A percentile compares a stretch with the other conserved stretches of the same genome.
These are phyloP conservation scores for Penicillium sp. DNA, from an alignment of 2,329 filamentous ascomycete species.

Conservation along the genomic window DNA sequence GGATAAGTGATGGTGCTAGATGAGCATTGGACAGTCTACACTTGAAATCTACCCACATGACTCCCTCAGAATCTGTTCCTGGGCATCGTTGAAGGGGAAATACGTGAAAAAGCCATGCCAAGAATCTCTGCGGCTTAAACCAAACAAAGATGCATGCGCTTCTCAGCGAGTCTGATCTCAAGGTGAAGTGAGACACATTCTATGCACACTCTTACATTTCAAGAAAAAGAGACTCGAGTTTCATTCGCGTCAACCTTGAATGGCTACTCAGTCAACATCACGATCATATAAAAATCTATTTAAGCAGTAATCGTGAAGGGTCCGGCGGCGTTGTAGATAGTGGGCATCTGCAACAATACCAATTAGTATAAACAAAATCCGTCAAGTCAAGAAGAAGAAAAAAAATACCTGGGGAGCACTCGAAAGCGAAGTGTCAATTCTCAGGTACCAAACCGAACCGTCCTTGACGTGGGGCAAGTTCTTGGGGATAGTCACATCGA, in stretches of 20 bases:
- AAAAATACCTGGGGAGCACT: conserved; percentile 30
- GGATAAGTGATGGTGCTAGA: background rate
- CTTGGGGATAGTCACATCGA: conserved; percentile 26
- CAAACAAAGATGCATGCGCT: background rate
- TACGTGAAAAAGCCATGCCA: background rate
- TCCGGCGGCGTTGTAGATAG: conserved; percentile 27
- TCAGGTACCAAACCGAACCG: conserved; percentile 30
- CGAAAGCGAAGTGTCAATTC: conserved; percentile 21
- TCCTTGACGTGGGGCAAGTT: conserved; percentile 26
- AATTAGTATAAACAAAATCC: background rate
- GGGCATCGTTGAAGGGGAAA: background rate
- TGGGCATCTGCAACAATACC: conserved; percentile 24
- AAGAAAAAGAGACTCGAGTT: no score
- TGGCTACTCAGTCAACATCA: background rate
- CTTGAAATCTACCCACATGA: background rate
- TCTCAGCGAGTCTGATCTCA: background rate
- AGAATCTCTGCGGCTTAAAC: background rate
- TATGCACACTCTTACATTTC: no score
- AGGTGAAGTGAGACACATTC: background rate
- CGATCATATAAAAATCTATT: background rate
- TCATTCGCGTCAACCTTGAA: background rate
- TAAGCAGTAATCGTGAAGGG: conserved; percentile 26
- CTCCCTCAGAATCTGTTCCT: background rate
- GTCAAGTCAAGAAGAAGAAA: background rate
- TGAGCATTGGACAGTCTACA: background rate